These are phyloP conservation scores for Arthrobotrys sphaeroides DNA, from an alignment of 2,329 filamentous ascomycete species.

Conservation along the genomic window DNA sequence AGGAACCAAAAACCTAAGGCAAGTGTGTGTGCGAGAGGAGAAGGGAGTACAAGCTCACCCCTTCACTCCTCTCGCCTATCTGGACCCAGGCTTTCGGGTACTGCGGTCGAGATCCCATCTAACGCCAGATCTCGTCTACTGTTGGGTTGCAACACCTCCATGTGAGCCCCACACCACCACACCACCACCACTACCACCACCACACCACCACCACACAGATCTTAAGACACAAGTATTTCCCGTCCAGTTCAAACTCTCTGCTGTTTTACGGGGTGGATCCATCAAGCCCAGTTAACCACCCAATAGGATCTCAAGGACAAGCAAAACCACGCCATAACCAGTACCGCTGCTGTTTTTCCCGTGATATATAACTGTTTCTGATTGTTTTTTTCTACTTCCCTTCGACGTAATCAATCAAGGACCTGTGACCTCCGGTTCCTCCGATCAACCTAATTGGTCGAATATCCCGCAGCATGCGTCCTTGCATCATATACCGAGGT, in stretches of 20 bases:
- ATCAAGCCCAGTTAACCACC: background rate
- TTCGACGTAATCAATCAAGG: too few species aligned
- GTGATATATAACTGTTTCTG: background rate
- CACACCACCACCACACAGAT: background rate
- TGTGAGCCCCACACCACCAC: background rate
- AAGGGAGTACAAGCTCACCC: conserved; percentile 3
- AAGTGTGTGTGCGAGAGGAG: background rate
- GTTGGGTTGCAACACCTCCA: conserved; percentile 7
- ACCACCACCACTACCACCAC: background rate
- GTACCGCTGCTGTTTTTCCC: background rate
- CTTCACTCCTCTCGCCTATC: conserved; percentile 13
- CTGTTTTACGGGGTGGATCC: background rate
- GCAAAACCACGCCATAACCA: background rate
- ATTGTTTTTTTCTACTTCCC: too few species aligned
- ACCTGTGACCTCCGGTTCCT: background rate
- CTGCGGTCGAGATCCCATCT: conserved; percentile 22
- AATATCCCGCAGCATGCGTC: background rate
- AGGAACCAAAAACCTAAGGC: too few species aligned
- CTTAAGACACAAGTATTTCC: background rate
- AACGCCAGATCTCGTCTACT: conserved; percentile 10
- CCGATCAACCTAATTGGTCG: background rate
- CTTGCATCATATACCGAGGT: conserved; percentile 14
- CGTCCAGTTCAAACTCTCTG: conserved; percentile 11
- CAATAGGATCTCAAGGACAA: background rate
- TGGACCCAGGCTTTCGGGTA: conserved; percentile 18